A percentile compares a stretch with the other conserved stretches of the same genome.
phyloP scores from a whole-genome alignment of 768 basidiomycete species.

The Cystofilobasidium bisporidii region DNA sequence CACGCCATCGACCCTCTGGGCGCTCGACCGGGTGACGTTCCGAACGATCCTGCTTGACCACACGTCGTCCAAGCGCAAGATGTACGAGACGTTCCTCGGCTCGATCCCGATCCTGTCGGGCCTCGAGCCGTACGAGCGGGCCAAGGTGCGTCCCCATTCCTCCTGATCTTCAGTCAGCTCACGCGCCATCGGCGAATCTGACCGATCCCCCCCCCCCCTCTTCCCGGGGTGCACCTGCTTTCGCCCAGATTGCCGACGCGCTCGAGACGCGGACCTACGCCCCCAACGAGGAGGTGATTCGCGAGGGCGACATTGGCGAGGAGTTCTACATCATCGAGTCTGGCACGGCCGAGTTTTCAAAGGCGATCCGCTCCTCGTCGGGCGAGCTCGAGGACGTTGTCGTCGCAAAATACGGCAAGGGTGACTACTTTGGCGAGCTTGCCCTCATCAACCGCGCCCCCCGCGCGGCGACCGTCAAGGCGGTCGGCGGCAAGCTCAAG shows the following conservation, averaged over 20 bases:
- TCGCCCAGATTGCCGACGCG: conserved; percentile 83
- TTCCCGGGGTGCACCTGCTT: too few relatives aligned
- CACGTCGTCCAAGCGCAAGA: conserved; percentile 77
- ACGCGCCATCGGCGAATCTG: too few relatives aligned
- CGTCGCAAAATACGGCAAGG: conserved; percentile 70
- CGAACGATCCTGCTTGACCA: conserved; percentile 92
- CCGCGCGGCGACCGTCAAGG: conserved; percentile 93
- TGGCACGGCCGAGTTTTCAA: conserved; percentile 78
- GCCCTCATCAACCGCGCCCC: conserved; percentile 79
- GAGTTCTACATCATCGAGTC: conserved; percentile 97
- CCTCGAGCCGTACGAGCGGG: conserved; percentile 75
- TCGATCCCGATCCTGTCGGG: conserved; percentile 78
- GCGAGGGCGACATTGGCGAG: conserved; percentile 88
- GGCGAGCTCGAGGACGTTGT: conserved; percentile 55
- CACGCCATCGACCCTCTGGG: conserved; percentile 78
- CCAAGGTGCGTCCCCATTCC: conserved; percentile 48
- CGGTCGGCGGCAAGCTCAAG: conserved; percentile 57
- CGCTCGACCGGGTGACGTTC: conserved; percentile 94
- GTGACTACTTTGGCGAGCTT: conserved; percentile 97
- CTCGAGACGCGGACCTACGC: conserved; percentile 70
- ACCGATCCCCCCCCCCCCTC: too few relatives aligned
- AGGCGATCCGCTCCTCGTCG: conserved; percentile 54
- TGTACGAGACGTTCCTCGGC: conserved; percentile 94
- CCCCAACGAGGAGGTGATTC: conserved; percentile 79
- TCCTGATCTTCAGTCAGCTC: background rate